These are phyloP conservation scores for Boletus sp. DNA, from an alignment of 768 basidiomycete genomes.

Conservation along the genomic window DNA sequence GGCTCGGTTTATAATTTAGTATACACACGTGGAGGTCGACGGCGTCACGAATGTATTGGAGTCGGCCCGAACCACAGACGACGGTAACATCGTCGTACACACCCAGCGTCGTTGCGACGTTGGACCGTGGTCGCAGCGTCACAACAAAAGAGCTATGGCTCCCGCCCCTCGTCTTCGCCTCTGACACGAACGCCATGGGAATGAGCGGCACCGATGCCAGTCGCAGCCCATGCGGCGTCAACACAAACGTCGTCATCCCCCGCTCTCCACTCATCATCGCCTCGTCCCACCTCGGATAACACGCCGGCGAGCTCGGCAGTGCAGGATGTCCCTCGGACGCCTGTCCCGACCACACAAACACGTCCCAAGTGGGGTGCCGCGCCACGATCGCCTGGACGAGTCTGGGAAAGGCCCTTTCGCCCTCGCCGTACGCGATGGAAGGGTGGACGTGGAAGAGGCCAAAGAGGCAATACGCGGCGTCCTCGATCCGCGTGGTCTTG, in stretches of 20 bases:
- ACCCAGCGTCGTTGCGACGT: neutral
- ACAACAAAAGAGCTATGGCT: slow-evolving; percentile 5
- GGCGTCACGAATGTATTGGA: slow-evolving; percentile 9
- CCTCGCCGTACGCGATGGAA: slow-evolving; percentile 30
- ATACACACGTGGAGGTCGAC: slow-evolving; percentile 20
- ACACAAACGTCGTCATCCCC: slow-evolving; percentile 15
- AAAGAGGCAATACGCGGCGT: slow-evolving; percentile 27
- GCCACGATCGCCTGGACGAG: slow-evolving; percentile 20
- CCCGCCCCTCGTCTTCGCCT: neutral
- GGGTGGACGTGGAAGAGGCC: slow-evolving; percentile 27
- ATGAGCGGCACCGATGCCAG: slow-evolving; percentile 22
- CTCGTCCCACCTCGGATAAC: slow-evolving; percentile 21
- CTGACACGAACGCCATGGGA: slow-evolving; percentile 11
- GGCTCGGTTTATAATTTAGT: slow-evolving; percentile 18
- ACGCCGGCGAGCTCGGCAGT: slow-evolving; percentile 18
- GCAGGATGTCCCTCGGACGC: slow-evolving; percentile 17
- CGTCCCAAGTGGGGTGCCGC: slow-evolving; percentile 18
- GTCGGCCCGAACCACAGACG: slow-evolving; percentile 14
- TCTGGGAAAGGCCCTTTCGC: slow-evolving; percentile 27
- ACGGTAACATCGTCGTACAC: slow-evolving; percentile 13
- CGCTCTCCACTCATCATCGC: slow-evolving; percentile 1
- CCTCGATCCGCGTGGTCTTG: slow-evolving; percentile 28
- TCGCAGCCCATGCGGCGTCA: slow-evolving; percentile 14
- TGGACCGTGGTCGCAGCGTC: slow-evolving; percentile 5
- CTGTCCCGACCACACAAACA: slow-evolving; percentile 25